Conservation (phyloP, 805 yeast species). For the Nakazawaea siamensis region DNA sequence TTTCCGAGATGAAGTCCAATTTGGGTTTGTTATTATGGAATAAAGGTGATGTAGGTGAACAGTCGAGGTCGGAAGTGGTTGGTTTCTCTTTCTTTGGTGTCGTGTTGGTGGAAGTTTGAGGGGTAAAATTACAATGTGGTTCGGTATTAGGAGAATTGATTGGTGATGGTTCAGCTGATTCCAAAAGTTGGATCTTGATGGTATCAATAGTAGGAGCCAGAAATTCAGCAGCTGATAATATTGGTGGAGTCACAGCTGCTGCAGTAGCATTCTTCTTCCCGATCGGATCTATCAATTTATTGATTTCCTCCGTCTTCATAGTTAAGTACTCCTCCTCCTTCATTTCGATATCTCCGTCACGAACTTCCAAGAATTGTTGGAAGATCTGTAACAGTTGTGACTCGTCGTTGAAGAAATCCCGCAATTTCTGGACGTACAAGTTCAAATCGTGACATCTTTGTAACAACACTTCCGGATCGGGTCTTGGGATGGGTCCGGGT, state of each 20-base stretch:
- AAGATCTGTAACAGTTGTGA: conserved; percentile 14
- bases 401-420: conserved; percentile 15
- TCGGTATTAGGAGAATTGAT: conserved; percentile 3
- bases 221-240: not conserved
- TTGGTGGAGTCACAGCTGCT: not conserved
- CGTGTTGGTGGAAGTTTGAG: not conserved
- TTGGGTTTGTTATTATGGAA: conserved; percentile 5
- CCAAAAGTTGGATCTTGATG: conserved; percentile 11
- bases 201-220: conserved; percentile 1
- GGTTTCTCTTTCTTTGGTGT: conserved; percentile 5
- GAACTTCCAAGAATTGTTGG: conserved; percentile 20
- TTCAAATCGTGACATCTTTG: conserved; percentile 33
- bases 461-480: conserved; percentile 21
- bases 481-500: conserved; percentile 40
- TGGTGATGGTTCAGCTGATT: conserved; percentile 7
- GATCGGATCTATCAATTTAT: conserved; percentile 16
- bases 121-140: not conserved
- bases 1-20: conserved; percentile 4
- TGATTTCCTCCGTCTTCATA: conserved; percentile 18
- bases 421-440: conserved; percentile 27
- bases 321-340: conserved; percentile 10
- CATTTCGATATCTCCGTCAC: conserved; percentile 23
- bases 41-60: conserved; percentile 8
- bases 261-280: not conserved
- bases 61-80: conserved; percentile 8